phyloP scores from a whole-genome alignment of 1,284 basidiomycete species.

The Xerocomus nothofagi region DNA sequence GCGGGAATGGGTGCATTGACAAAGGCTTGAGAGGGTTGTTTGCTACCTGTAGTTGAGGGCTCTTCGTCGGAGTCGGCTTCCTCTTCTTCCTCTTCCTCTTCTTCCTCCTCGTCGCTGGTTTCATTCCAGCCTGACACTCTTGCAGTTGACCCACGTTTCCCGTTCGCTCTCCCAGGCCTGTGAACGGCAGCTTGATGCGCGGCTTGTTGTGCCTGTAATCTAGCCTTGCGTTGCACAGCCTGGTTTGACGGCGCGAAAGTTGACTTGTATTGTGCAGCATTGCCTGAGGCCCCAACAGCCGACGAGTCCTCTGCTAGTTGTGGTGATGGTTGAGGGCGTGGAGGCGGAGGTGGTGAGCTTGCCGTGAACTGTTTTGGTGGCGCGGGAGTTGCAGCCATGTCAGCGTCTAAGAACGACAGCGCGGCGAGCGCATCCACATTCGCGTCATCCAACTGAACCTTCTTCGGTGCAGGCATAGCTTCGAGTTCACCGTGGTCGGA shows the following conservation, averaged over 20 bases:
- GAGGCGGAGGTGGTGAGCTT: constrained; percentile 28
- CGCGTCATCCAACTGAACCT: constrained; percentile 43
- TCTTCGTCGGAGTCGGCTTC: constrained; percentile 65
- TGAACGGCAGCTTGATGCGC: constrained; percentile 72
- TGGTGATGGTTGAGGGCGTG: constrained; percentile 23
- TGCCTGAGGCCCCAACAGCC: constrained; percentile 24
- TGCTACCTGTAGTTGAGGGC: constrained; percentile 37
- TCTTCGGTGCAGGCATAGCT: constrained; percentile 13
- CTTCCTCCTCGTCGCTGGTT: constrained; percentile 79
- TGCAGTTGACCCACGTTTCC: constrained; percentile 46
- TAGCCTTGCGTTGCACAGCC: constrained; percentile 80
- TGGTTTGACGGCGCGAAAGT: constrained; percentile 84
- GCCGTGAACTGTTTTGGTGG: constrained; percentile 19
- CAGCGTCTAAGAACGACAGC: constrained; percentile 67
- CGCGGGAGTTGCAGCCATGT: constrained; percentile 23
- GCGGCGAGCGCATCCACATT: constrained; percentile 75
- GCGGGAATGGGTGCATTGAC: constrained; percentile 21
- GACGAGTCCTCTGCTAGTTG: constrained; percentile 15
- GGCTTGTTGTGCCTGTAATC: constrained; percentile 77
- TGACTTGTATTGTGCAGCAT: constrained; percentile 54
- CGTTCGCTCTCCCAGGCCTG: constrained; percentile 70
- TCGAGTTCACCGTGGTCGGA: constrained; percentile 18
- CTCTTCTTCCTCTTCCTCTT: constrained; percentile 72
- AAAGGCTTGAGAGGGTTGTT: constrained; percentile 28
- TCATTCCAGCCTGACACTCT: constrained; percentile 63